A percentile compares a stretch with the other conserved stretches of the same genome.
Conservation (phyloP, 768 basidiomycete species). For the Amanita brunnescens region DNA sequence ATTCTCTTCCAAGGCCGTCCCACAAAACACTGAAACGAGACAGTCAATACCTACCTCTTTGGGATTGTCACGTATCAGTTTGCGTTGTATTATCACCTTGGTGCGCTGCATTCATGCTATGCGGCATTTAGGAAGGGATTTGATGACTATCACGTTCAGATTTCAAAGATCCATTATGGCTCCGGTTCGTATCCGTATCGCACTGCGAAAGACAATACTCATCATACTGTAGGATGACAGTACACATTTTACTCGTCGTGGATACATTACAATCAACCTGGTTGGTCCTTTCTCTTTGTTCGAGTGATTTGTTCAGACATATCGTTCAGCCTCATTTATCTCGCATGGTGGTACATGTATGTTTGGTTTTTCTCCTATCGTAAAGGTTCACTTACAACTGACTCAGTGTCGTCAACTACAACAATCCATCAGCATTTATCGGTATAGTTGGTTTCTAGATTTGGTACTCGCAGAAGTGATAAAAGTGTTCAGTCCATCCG, state of each 20-base stretch:
- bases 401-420: neutral
- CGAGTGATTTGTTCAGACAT: neutral
- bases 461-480: neutral
- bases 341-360: neutral
- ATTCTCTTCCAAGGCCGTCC: neutral
- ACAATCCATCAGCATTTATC: neutral
- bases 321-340: neutral
- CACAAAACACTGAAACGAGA: neutral
- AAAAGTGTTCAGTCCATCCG: neutral
- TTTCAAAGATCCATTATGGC: neutral
- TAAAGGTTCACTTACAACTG: neutral
- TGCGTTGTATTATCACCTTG: conserved; percentile 1
- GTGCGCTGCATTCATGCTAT: neutral
- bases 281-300: neutral
- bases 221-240: neutral
- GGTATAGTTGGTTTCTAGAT: neutral
- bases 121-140: neutral
- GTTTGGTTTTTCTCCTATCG: neutral
- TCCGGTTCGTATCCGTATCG: neutral
- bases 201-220: neutral
- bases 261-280: conserved; percentile 3
- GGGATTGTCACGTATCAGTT: conserved; percentile 8
- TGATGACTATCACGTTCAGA: neutral
- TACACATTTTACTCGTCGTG: neutral
- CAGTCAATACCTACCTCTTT: conserved; percentile 8